Conservation (phyloP, 495 filamentous ascomycete genomes). For the Delitschia confertaspora region DNA sequence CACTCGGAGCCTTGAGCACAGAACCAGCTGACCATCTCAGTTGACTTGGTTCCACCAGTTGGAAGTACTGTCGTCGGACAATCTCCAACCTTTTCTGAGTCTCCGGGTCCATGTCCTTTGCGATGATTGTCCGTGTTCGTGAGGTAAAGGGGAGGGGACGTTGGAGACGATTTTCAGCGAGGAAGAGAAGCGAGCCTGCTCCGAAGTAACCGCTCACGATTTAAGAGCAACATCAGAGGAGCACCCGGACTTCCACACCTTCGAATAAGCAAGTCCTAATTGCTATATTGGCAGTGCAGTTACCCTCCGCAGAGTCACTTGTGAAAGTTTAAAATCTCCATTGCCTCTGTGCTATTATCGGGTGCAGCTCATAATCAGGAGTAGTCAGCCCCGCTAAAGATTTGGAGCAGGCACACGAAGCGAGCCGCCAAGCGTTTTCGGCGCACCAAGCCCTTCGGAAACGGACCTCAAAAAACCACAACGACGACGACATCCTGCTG, state of each 20-base stretch:
- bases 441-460: neutral
- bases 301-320: too few species aligned
- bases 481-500: constrained; percentile 17
- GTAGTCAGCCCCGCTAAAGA: neutral
- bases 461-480: neutral
- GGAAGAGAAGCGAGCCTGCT: neutral
- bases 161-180: too few species aligned
- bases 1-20: constrained; percentile 43
- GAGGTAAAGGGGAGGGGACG: too few species aligned
- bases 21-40: constrained; percentile 48
- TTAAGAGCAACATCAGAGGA: too few species aligned
- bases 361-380: too few species aligned
- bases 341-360: too few species aligned
- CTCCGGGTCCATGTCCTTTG: constrained; percentile 6
- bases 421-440: too few species aligned
- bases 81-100: constrained; percentile 33
- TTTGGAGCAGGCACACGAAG: too few species aligned
- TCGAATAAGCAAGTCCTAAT: too few species aligned
- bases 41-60: constrained; percentile 49
- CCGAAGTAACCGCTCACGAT: neutral
- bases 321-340: too few species aligned
- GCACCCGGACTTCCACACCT: too few species aligned
- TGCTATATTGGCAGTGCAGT: too few species aligned
- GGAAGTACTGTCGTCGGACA: constrained; percentile 56
- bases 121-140: neutral